phyloP scores from a whole-genome alignment of 768 basidiomycete species.

The Cyclocybe cylindracea region DNA sequence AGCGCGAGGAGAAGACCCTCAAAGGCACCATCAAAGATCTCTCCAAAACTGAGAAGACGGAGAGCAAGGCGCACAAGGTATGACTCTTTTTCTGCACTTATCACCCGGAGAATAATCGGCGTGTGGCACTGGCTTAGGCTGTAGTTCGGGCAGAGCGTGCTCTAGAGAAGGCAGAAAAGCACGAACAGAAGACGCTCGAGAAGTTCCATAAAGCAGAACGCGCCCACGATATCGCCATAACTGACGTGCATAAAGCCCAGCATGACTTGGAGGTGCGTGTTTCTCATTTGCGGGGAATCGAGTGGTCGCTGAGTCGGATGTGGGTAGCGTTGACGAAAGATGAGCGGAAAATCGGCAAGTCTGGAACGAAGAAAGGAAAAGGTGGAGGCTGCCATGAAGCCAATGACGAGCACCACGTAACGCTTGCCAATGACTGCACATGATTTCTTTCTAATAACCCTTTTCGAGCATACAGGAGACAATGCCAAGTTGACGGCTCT shows the following conservation, averaged over 20 bases:
- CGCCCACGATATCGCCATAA: conserved; percentile 49
- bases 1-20: conserved; percentile 49
- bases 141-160: conserved; percentile 13
- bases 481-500: conserved; percentile 9
- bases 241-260: conserved; percentile 41
- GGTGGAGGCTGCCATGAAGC: conserved; percentile 17
- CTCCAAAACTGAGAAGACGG: conserved; percentile 50
- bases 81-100: not conserved
- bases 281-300: not conserved
- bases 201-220: conserved; percentile 54
- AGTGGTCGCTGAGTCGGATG: too few species aligned
- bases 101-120: not conserved
- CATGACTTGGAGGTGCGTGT: conserved; percentile 41
- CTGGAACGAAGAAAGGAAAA: too few species aligned
- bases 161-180: conserved; percentile 45
- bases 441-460: not conserved
- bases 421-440: not conserved
- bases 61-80: conserved; percentile 55
- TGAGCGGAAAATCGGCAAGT: too few species aligned
- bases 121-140: conserved; percentile 7
- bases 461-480: not conserved
- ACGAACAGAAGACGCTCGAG: conserved; percentile 51
- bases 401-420: conserved; percentile 20
- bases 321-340: conserved; percentile 2
- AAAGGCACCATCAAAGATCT: conserved; percentile 58